A percentile compares a stretch with the other conserved stretches of the same genome.
These are phyloP conservation scores for Zasmidium citrigriseum DNA, from an alignment of 2,329 filamentous ascomycete genomes.

Conservation along the genomic window DNA sequence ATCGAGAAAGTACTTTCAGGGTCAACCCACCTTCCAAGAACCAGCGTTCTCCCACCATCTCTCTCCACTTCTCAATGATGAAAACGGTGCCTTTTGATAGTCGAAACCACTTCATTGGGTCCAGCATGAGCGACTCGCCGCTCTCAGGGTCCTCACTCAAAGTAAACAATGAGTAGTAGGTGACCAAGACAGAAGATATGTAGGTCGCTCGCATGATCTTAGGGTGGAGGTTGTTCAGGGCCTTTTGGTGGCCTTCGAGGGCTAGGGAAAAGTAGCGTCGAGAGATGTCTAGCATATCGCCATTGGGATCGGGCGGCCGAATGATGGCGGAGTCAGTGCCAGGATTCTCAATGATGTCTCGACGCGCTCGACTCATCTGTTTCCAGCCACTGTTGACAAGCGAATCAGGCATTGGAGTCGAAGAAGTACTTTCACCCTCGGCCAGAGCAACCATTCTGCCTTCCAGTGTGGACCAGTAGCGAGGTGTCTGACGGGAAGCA, in stretches of 20 bases:
- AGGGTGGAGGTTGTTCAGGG: slow-evolving; percentile 14
- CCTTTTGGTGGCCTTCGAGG: slow-evolving; percentile 24
- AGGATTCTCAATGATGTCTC: background rate
- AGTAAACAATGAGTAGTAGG: slow-evolving; percentile 24
- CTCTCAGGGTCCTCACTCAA: slow-evolving; percentile 18
- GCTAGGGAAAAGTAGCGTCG: slow-evolving; percentile 26
- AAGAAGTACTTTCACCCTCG: background rate
- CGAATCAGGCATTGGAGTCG: background rate
- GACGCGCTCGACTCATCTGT: background rate
- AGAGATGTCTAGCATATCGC: slow-evolving; percentile 22
- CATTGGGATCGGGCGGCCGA: slow-evolving; percentile 3
- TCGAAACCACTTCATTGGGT: slow-evolving; percentile 24
- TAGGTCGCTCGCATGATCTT: slow-evolving; percentile 23
- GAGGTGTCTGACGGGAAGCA: slow-evolving; percentile 18
- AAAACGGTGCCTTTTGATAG: slow-evolving; percentile 20
- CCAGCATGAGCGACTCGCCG: slow-evolving; percentile 13
- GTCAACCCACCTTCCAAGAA: slow-evolving; percentile 12
- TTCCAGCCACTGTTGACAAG: slow-evolving; percentile 11
- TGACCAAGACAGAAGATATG: slow-evolving; percentile 21
- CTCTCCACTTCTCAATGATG: slow-evolving; percentile 16
- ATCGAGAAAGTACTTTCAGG: background rate
- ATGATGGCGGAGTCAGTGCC: background rate
- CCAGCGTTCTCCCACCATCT: slow-evolving; percentile 13
- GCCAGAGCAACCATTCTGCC: slow-evolving; percentile 18
- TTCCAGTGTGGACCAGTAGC: slow-evolving; percentile 21